These are phyloP conservation scores for Alternaria novae-zelandiae DNA, from an alignment of 2,329 filamentous ascomycete species.

Conservation along the genomic window DNA sequence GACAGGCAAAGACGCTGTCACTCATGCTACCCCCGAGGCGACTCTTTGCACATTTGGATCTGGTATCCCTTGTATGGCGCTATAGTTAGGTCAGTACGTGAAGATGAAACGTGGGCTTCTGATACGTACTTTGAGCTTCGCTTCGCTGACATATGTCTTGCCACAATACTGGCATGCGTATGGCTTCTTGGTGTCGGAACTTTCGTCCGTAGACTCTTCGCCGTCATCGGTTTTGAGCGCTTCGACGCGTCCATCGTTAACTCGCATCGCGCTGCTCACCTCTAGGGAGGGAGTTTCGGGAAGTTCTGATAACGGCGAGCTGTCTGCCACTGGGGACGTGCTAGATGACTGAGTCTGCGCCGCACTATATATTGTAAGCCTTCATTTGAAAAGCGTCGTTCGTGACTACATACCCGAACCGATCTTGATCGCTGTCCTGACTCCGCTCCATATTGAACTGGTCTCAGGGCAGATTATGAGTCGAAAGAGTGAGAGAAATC, in stretches of 20 bases:
- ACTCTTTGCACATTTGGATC: background rate
- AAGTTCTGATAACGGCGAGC: background rate
- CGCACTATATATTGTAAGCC: background rate
- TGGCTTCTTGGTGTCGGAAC: background rate
- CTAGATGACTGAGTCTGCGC: background rate
- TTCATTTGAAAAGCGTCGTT: background rate
- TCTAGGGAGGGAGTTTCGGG: background rate
- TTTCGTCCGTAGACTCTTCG: background rate
- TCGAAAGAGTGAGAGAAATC: background rate
- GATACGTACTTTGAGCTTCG: background rate
- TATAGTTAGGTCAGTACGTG: background rate
- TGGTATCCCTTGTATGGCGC: slow-evolving; percentile 5
- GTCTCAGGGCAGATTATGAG: background rate
- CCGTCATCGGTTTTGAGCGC: background rate
- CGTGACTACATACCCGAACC: background rate
- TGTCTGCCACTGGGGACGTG: background rate
- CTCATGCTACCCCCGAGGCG: background rate
- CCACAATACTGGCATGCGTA: slow-evolving; percentile 2
- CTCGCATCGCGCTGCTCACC: background rate
- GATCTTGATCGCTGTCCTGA: background rate
- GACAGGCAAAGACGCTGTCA: slow-evolving; percentile 6
- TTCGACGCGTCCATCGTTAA: background rate
- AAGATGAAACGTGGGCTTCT: no score
- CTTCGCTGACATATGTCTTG: background rate
- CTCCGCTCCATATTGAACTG: background rate